Percentiles rank a stretch among this genome's conserved stretches.
Evolutionary conservation across 2,329 filamentous ascomycete genomes (phyloP).

Genomic region (Fusarium heterosporum): DNA sequence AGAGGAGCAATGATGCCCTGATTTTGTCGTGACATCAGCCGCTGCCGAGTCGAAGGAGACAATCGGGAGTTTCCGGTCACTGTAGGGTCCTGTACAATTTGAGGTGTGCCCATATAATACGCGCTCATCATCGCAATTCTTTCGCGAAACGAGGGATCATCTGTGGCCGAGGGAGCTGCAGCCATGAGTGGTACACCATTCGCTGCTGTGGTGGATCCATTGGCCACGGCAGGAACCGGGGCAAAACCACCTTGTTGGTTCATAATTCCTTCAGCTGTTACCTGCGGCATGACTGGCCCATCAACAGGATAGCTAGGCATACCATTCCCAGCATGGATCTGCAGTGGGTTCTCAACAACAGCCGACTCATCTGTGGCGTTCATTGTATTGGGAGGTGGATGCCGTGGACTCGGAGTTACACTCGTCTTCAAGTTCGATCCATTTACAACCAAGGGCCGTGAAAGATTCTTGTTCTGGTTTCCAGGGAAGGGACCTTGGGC

Average conservation of each 20-base stretch:
- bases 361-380: constrained; percentile 41
- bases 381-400: constrained; percentile 24
- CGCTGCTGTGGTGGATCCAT: constrained; percentile 49
- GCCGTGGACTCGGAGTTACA: constrained; percentile 44
- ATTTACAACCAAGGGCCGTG: constrained; percentile 66
- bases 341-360: constrained; percentile 47
- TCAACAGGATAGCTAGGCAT: constrained; percentile 30
- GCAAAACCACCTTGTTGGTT: constrained; percentile 40
- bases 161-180: constrained; percentile 41
- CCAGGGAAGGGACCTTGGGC: constrained; percentile 54
- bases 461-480: constrained; percentile 49
- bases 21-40: constrained; percentile 55
- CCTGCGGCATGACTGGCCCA: constrained; percentile 14
- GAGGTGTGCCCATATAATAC: constrained; percentile 47
- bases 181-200: constrained; percentile 27
- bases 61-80: constrained; percentile 48
- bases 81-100: constrained; percentile 49
- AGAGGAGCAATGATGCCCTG: constrained; percentile 66
- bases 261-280: constrained; percentile 25
- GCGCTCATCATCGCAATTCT: constrained; percentile 56
- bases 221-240: constrained; percentile 51
- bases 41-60: constrained; percentile 53
- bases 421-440: constrained; percentile 57
- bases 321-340: constrained; percentile 41
- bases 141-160: constrained; percentile 57